These are phyloP conservation scores for Fomitopsis betulina DNA, from an alignment of 1,284 basidiomycete genomes.

Conservation along the genomic window DNA sequence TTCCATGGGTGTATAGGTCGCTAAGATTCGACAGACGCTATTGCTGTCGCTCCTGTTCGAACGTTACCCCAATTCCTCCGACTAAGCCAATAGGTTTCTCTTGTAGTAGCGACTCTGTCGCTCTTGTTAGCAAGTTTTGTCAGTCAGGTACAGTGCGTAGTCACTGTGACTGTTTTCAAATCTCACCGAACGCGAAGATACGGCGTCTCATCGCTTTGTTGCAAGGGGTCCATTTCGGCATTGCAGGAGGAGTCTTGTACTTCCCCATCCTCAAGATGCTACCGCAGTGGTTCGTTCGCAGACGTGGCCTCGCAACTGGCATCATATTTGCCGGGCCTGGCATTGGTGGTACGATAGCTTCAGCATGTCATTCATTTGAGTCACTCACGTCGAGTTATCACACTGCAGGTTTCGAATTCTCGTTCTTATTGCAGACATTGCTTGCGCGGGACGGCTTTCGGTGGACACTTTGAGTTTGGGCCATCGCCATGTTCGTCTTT, in stretches of 20 bases:
- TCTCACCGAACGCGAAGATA: conserved; percentile 9
- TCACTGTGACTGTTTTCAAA: too few relatives aligned
- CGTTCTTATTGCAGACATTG: conserved; percentile 22
- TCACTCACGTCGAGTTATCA: too few relatives aligned
- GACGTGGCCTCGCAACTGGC: conserved; percentile 23
- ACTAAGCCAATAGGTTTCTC: conserved; percentile 18
- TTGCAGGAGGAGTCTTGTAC: conserved; percentile 22
- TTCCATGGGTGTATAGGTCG: background rate
- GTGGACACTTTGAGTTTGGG: conserved; percentile 25
- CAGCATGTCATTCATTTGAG: background rate
- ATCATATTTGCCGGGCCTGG: conserved; percentile 27
- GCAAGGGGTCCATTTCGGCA: conserved; percentile 23
- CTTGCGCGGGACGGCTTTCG: conserved; percentile 20
- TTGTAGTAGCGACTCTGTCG: conserved; percentile 17
- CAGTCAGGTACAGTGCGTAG: conserved; percentile 11
- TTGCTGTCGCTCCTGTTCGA: conserved; percentile 20
- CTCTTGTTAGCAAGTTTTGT: conserved; percentile 25
- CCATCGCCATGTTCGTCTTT: conserved; percentile 15
- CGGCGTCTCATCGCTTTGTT: conserved; percentile 24
- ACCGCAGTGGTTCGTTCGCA: conserved; percentile 19
- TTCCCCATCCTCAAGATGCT: conserved; percentile 21
- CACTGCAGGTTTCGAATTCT: conserved; percentile 21
- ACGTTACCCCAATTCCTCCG: conserved; percentile 21
- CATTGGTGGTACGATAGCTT: conserved; percentile 15
- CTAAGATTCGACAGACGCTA: conserved; percentile 12